Conservation (phyloP, 169 alveolate species). For the Theileria sp. region DNA sequence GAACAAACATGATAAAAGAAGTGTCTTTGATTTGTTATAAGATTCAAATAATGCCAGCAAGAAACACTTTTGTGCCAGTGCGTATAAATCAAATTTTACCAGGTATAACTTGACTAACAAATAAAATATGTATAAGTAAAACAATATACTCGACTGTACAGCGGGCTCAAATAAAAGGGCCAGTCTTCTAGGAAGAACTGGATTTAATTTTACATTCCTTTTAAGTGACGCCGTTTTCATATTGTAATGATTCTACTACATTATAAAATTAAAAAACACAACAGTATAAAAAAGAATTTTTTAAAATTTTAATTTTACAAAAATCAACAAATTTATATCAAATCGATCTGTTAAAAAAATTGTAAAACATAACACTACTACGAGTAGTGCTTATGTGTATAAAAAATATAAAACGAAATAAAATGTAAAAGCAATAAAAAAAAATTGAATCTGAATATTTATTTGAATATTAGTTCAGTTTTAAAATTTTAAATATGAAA, state of each 20-base stretch:
- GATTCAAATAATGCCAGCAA: not conserved
- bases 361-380: no score
- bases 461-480: not conserved
- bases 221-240: constrained; percentile 13
- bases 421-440: no score
- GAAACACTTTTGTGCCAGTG: constrained; percentile 4
- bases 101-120: not conserved
- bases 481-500: no score
- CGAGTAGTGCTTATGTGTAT: not conserved
- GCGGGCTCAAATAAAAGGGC: constrained; percentile 38
- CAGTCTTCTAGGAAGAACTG: constrained; percentile 15
- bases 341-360: not conserved
- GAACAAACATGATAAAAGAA: not conserved
- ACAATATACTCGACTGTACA: constrained; percentile 13
- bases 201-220: not conserved
- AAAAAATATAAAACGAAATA: no score
- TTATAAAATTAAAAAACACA: not conserved
- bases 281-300: no score
- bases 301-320: no score
- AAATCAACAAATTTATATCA: no score
- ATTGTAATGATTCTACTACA: constrained; percentile 17
- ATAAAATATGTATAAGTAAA: constrained; percentile 1
- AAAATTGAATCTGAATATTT: not conserved
- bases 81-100: constrained; percentile 6
- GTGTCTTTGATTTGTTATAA: not conserved